Conservation (phyloP, 108 stramenopile genomes). For the Cyclostephanos tholiformis region DNA sequence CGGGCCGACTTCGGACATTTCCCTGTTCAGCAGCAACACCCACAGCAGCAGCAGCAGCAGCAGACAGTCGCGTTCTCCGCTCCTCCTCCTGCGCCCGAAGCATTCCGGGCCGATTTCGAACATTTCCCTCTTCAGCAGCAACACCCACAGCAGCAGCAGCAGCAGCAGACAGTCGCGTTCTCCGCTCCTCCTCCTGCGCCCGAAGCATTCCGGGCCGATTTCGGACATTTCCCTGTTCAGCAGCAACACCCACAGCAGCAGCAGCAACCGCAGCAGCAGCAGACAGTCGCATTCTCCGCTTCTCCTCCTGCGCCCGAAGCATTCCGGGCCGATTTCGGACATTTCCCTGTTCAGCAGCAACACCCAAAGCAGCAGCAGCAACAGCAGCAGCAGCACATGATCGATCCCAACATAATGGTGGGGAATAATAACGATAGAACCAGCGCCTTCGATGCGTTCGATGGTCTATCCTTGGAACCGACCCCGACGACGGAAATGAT, state of each 20-base stretch:
- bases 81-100: slow-evolving; percentile 2
- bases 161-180: slow-evolving; percentile 37
- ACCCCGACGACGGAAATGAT: slow-evolving; percentile 10
- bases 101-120: slow-evolving; percentile 41
- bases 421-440: slow-evolving; percentile 21
- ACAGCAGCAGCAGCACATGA: background rate
- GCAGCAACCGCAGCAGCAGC: too few relatives aligned
- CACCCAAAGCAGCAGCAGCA: slow-evolving; percentile 41
- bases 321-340: slow-evolving; percentile 39
- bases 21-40: slow-evolving; percentile 38
- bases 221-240: slow-evolving; percentile 22
- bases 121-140: slow-evolving; percentile 9
- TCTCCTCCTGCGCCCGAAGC: slow-evolving; percentile 8
- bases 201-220: slow-evolving; percentile 35
- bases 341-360: slow-evolving; percentile 3
- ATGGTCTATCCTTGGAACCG: slow-evolving; percentile 49
- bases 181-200: slow-evolving; percentile 1
- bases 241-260: slow-evolving; percentile 12
- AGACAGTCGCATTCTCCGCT: slow-evolving; percentile 26
- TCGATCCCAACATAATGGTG: background rate
- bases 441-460: slow-evolving; percentile 61
- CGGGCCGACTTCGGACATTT: slow-evolving; percentile 38
- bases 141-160: slow-evolving; percentile 24
- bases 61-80: slow-evolving; percentile 25
- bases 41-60: slow-evolving; percentile 44